Evolutionary conservation across 306 rosid genomes (phyloP), one percentile per base, ranked within the genome.

Genomic region (Cyamopsis tetragonoloba): DNA sequence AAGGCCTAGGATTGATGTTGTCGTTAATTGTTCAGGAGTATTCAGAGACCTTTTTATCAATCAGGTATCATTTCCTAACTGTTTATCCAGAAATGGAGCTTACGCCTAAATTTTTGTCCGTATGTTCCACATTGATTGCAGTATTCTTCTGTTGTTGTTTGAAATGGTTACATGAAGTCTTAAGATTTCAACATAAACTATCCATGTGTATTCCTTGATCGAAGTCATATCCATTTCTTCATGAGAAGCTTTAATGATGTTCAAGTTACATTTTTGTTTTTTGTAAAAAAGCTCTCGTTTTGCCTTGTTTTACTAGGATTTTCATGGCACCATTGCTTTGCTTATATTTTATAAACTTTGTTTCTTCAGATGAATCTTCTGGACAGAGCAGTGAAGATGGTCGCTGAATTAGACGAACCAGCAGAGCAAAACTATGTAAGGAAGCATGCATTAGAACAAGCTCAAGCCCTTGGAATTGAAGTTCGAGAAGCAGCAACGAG

Each of bases 21-120:
- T 95, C n/a, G 97, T 90, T 48, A 95, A 95, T 73, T 95, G 99
- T 87, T 90, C 97, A 1, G 99, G 99, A 31, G 99, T 95, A 28
- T 95, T 95, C 81, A 87, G 99, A 82, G 99, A 95, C 79, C 95
- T 95, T 59, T 95, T 95, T 79, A 90, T 95, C 86, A 95, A 90
- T 69, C 99, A 95, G 97, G 99, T 95, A 87, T 31, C 57, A 62
- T 5, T 61, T 64, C 48, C 28, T 34, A 3, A n/a, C n/a, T n/a
- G n/a, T n/a, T n/a, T n/a, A n/a, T n/a, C n/a, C n/a, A n/a, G n/a
- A n/a, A n/a, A n/a, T n/a, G n/a, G n/a, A n/a, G n/a, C n/a, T n/a
- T n/a, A n/a, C n/a, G n/a, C n/a, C n/a, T n/a, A n/a, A n/a, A n/a
- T n/a, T n/a, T n/a, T n/a, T n/a, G n/a, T n/a, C n/a, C n/a, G n/a